phyloP scores from a whole-genome alignment of 176 grass and related monocot genomes.

The Echinochloa phyllopogon region DNA sequence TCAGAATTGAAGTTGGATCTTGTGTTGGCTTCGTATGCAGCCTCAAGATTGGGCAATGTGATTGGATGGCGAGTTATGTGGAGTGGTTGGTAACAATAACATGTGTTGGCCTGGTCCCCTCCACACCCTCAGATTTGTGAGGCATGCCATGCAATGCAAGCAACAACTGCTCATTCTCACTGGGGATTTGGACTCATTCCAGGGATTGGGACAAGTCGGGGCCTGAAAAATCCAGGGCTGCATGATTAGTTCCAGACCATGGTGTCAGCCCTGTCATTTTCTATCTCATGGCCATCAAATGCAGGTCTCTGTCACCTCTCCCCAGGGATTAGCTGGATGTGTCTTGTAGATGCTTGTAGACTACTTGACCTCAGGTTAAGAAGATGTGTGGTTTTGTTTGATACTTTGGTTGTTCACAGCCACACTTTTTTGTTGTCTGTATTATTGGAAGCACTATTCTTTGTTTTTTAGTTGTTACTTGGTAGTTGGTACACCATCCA shows the following conservation, averaged over 20 bases:
- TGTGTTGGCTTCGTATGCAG: constrained; percentile 49
- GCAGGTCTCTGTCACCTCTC: constrained; percentile 47
- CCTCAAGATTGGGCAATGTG: constrained; percentile 58
- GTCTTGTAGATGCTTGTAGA: constrained; percentile 41
- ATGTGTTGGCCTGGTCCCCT: constrained; percentile 39
- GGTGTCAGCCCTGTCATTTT: constrained; percentile 62
- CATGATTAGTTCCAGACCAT: constrained; percentile 64
- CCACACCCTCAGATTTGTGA: constrained; percentile 44
- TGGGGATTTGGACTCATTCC: constrained; percentile 42
- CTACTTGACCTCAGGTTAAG: constrained; percentile 44
- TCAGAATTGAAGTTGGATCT: constrained; percentile 67
- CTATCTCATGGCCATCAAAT: constrained; percentile 53
- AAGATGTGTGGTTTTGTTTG: constrained; percentile 34
- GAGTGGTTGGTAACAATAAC: constrained; percentile 60
- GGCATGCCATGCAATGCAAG: constrained; percentile 40
- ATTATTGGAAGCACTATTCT: constrained; percentile 16
- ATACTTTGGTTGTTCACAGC: neutral
- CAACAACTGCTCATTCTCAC: constrained; percentile 50
- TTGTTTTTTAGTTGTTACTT: constrained; percentile 6
- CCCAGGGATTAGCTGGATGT: constrained; percentile 60
- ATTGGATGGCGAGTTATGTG: constrained; percentile 60
- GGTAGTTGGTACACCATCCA: neutral
- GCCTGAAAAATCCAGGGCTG: constrained; percentile 52
- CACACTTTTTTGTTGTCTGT: neutral
- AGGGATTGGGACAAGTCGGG: constrained; percentile 54